phyloP scores from a whole-genome alignment of 148 eudicot species.

The Amaranthus palmeri region DNA sequence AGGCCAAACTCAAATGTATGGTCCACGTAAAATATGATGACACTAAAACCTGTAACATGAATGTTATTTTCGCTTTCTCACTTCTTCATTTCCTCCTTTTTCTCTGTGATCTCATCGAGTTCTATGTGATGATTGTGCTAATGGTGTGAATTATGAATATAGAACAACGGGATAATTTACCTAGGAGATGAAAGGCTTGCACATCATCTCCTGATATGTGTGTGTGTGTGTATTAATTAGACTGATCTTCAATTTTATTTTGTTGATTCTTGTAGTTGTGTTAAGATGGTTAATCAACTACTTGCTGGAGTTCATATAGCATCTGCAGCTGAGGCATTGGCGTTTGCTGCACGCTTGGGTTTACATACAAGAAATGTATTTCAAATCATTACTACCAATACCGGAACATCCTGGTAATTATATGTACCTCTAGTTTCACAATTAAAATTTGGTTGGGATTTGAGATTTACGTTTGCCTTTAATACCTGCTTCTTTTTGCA shows the following conservation, averaged over 20 bases:
- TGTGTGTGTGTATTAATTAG: neutral
- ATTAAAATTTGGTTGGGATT: neutral
- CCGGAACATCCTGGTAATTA: constrained; percentile 88
- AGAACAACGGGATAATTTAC: too few relatives aligned
- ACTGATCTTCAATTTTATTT: neutral
- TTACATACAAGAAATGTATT: constrained; percentile 67
- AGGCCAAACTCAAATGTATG: too few relatives aligned
- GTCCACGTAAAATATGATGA: too few relatives aligned
- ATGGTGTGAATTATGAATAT: too few relatives aligned
- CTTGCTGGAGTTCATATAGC: constrained; percentile 99
- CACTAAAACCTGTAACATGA: too few relatives aligned
- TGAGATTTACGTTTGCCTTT: neutral
- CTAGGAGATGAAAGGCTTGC: too few relatives aligned
- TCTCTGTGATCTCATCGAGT: too few relatives aligned
- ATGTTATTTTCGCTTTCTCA: too few relatives aligned
- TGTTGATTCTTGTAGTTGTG: constrained; percentile 48
- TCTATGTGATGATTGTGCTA: too few relatives aligned
- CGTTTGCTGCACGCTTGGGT: constrained; percentile 91
- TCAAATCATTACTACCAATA: constrained; percentile 55
- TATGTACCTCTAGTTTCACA: neutral
- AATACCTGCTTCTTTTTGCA: constrained; percentile 31
- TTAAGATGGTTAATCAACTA: constrained; percentile 98
- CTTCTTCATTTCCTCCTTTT: too few relatives aligned
- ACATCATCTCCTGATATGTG: too few relatives aligned
- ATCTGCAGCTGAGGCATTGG: constrained; percentile 98